Percentiles rank a stretch among this genome's conserved stretches.
Conservation (phyloP, 1,139 yeast species). For the Meyerozyma sp. region DNA sequence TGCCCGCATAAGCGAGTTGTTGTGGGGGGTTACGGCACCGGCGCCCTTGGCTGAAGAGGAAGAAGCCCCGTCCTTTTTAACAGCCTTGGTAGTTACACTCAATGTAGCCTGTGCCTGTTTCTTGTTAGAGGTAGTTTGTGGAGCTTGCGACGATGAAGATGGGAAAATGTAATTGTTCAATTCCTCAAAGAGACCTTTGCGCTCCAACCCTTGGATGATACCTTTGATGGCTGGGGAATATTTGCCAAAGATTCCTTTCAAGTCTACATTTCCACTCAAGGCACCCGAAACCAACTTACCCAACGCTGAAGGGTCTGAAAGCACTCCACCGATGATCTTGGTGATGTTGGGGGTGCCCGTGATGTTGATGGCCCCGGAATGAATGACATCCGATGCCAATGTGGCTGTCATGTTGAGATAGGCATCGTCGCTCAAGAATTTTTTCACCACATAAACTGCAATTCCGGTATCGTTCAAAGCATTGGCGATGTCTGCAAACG, state of each 20-base stretch:
- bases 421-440: constrained; percentile 29
- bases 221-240: constrained; percentile 28
- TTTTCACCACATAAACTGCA: constrained; percentile 33
- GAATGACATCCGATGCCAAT: constrained; percentile 20
- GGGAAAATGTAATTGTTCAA: constrained; percentile 36
- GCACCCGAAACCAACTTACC: constrained; percentile 18
- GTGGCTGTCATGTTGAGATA: constrained; percentile 35
- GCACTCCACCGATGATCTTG: constrained; percentile 17
- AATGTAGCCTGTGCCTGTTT: too few species aligned
- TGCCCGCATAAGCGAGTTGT: constrained; percentile 11
- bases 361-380: constrained; percentile 22
- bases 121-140: too few species aligned
- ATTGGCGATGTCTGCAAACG: constrained; percentile 23
- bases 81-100: too few species aligned
- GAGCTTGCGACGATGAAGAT: constrained; percentile 10
- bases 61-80: not conserved
- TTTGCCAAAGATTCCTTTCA: constrained; percentile 17
- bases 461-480: constrained; percentile 43
- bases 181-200: constrained; percentile 34
- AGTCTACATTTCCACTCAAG: constrained; percentile 17
- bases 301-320: constrained; percentile 22
- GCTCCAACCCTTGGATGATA: constrained; percentile 30
- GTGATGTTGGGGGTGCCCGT: constrained; percentile 23
- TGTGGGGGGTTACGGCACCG: constrained; percentile 4
- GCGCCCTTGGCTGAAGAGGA: constrained; percentile 7